Base-by-base conservation (phyloP, 2,329 filamentous ascomycete species). In the Fusarium pseudoanthophilum region DNA sequence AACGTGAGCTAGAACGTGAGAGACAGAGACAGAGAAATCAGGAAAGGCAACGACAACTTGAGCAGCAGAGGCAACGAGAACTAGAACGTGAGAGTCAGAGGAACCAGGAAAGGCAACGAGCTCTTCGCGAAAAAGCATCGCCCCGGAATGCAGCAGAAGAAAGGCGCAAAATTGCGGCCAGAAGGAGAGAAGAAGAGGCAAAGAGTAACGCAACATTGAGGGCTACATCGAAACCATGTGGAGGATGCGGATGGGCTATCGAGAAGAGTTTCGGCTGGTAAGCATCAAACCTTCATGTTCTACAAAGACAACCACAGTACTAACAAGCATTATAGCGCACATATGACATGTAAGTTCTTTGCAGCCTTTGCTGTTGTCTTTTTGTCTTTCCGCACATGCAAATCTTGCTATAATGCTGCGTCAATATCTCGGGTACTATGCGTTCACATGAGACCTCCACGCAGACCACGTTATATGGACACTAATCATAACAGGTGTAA, bases 221-320 rank as follows among this genome's bases (percentile, higher is more conserved):
- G 11, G 52, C 36, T 20, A 80, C 81, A 45, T 81, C 82, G 18
- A 84, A 82, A 60, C 80, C 79, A 0, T 86, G 84, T 42, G 82
- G 83, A 0, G 77, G 78, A 2, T 86, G 84, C 24, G 68, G 74
- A 7, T 79, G 78, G 67, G 78, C 80, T 3, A 85, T 85, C 59
- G 78, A 84, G 71, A 86, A 84, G 77, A 82, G 80, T 24, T 60
- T 71, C 0, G 84, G 84, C 52, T 86, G 84, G 84, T 85, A 62
- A 78, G 82, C 79, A 43, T n/a, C n/a, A 36, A 32, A 30, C 14
- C 32, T 26, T 32, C 26, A 11, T 40, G 40, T 28, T 24, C 13
- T 28, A 14, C 20, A 5, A 32, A 40, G 26, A 30, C n/a, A 30
- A n/a, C 37, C 36, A 46, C 45, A n/a, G 53, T 11, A 36, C 77